phyloP scores from a whole-genome alignment of 208 protist genomes.

The Leishmania turanica region DNA sequence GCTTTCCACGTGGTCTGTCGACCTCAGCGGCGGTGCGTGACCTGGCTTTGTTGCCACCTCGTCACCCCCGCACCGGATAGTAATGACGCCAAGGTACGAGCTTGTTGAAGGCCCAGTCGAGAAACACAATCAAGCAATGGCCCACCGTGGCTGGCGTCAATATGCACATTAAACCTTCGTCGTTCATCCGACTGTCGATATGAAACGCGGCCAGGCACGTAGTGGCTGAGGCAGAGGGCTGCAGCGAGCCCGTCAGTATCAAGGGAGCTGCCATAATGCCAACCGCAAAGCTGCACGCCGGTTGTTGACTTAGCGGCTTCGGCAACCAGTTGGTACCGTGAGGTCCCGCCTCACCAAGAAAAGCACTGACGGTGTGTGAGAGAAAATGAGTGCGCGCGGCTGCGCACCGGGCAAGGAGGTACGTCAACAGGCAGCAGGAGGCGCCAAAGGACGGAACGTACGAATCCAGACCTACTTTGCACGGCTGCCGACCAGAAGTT shows the following conservation, averaged over 20 bases:
- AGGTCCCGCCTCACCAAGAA: slow-evolving; percentile 57
- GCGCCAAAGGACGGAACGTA: slow-evolving; percentile 69
- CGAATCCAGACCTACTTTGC: slow-evolving; percentile 44
- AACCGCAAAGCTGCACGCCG: slow-evolving; percentile 65
- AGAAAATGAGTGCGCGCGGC: slow-evolving; percentile 50
- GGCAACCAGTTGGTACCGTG: slow-evolving; percentile 54
- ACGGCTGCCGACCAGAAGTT: slow-evolving; percentile 46
- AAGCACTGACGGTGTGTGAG: slow-evolving; percentile 57
- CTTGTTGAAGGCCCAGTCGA: slow-evolving; percentile 61
- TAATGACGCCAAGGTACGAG: slow-evolving; percentile 61
- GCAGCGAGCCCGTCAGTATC: slow-evolving; percentile 53
- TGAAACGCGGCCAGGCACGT: slow-evolving; percentile 69
- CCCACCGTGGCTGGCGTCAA: slow-evolving; percentile 52
- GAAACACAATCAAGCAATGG: slow-evolving; percentile 48
- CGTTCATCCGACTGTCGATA: slow-evolving; percentile 50
- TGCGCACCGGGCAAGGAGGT: slow-evolving; percentile 58
- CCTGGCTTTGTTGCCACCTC: background rate
- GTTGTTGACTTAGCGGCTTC: slow-evolving; percentile 46
- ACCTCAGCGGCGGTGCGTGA: background rate
- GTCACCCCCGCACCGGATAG: slow-evolving; percentile 66
- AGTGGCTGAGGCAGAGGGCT: slow-evolving; percentile 71
- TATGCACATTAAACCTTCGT: slow-evolving; percentile 70
- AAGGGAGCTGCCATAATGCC: slow-evolving; percentile 48
- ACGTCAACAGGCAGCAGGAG: slow-evolving; percentile 61
- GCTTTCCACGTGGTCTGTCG: background rate